A percentile compares a stretch with the other conserved stretches of the same genome.
phyloP scores from a whole-genome alignment of 1,139 yeast genomes.

The Yamadazyma spencermartinsiae region DNA sequence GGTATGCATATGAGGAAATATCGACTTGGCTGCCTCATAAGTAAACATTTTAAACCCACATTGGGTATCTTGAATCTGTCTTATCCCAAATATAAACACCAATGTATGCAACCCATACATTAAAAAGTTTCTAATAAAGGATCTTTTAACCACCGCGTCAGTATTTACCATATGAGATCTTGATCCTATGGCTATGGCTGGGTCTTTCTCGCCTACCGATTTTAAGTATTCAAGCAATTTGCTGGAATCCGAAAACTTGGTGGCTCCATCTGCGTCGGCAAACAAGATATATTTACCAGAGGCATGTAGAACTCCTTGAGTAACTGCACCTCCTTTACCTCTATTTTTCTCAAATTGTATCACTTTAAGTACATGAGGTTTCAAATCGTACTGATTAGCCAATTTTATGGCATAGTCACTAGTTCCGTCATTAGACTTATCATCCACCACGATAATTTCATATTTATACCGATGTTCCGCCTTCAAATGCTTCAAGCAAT shows the following conservation, averaged over 20 bases:
- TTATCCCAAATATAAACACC: slow-evolving; percentile 84
- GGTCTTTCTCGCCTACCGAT: slow-evolving; percentile 11
- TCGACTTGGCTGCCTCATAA: slow-evolving; percentile 56
- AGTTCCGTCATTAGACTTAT: slow-evolving; percentile 86
- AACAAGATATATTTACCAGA: slow-evolving; percentile 76
- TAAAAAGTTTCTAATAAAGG: slow-evolving; percentile 81
- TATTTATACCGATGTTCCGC: slow-evolving; percentile 36
- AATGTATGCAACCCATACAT: slow-evolving; percentile 92
- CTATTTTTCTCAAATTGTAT: slow-evolving; percentile 69
- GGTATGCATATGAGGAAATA: slow-evolving; percentile 92
- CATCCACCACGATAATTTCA: slow-evolving; percentile 88
- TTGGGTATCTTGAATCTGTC: slow-evolving; percentile 87
- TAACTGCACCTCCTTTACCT: slow-evolving; percentile 98
- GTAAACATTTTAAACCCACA: slow-evolving; percentile 96
- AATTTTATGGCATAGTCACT: slow-evolving; percentile 66
- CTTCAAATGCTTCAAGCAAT: slow-evolving; percentile 61
- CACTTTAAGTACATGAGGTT: slow-evolving; percentile 67
- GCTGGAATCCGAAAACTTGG: slow-evolving; percentile 69
- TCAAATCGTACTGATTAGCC: slow-evolving; percentile 52
- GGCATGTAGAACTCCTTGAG: slow-evolving; percentile 82
- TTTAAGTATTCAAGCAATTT: slow-evolving; percentile 50
- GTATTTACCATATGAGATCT: slow-evolving; percentile 96
- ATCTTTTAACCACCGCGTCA: slow-evolving; percentile 92
- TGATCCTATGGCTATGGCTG: slow-evolving; percentile 77
- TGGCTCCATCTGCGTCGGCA: slow-evolving; percentile 99